These are phyloP conservation scores for Russula lepida DNA, from an alignment of 768 basidiomycete genomes.

Conservation along the genomic window DNA sequence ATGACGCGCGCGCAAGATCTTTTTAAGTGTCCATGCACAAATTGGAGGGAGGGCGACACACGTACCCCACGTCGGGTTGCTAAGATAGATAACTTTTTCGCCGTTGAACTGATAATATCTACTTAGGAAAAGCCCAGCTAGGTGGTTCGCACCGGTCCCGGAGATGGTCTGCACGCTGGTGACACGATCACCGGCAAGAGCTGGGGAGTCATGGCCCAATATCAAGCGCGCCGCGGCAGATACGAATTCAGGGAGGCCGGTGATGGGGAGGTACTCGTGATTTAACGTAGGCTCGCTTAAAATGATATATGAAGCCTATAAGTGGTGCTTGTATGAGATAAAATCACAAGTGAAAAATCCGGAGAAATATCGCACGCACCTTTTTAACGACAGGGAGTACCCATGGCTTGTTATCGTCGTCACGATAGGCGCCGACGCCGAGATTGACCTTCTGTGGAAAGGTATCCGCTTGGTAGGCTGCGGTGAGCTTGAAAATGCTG, in stretches of 20 bases:
- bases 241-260: conserved; percentile 78
- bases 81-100: conserved; percentile 68
- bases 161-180: conserved; percentile 89
- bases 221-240: conserved; percentile 75
- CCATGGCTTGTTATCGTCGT: conserved; percentile 83
- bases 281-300: conserved; percentile 65
- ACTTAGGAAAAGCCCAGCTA: conserved; percentile 80
- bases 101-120: conserved; percentile 68
- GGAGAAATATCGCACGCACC: conserved; percentile 42
- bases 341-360: not conserved
- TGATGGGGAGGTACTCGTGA: conserved; percentile 90
- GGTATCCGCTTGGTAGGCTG: conserved; percentile 77
- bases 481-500: conserved; percentile 88
- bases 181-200: conserved; percentile 61
- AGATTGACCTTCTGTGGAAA: conserved; percentile 79
- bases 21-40: not conserved
- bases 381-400: conserved; percentile 87
- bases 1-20: not conserved
- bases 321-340: not conserved
- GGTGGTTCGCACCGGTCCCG: conserved; percentile 93
- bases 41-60: conserved; percentile 8
- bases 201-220: conserved; percentile 62
- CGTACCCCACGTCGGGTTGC: conserved; percentile 93
- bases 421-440: conserved; percentile 89
- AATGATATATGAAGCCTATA: conserved; percentile 64